Evolutionary conservation across 306 rosid genomes (phyloP), one percentile per base, ranked within the genome.

Genomic region (Alnus rubra): DNA sequence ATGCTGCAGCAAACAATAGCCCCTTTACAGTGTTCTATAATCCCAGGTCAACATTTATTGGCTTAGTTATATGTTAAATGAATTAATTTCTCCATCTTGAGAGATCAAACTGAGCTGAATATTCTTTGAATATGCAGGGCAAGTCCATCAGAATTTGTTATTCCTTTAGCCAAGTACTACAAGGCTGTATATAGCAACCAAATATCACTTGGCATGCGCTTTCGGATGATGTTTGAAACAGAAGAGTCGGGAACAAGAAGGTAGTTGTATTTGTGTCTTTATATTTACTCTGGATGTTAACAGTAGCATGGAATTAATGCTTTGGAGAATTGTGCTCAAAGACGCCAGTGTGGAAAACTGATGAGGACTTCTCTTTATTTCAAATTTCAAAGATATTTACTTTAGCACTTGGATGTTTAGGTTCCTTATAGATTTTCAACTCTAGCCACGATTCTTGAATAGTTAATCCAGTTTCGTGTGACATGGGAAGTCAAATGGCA

Each of bases 161-260:
- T 95, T 84, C 99, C 99, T 76, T 81, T 95, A 63, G 98, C 99
- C 44, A 95, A 95, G 88, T 95, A 91, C 87, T 91, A 95, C 89
- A 95, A 92, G 90, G 93, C 99, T 45, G 97, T 89, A n/a, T 93
- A 84, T 87, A 91, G 93, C 78, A 93, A 89, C 79, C 99, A 93
- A 81, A 78, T 92, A 76, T 93, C 98, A 13, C 91, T 90, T 53
- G 99, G 99, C 74, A 95, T 95, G 99, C 96, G 99, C 8, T 95
- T 95, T 48, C 88, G 98, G 48, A 95, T 95, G 99, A 93, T 95
- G 94, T 93, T 95, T 59, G 99, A 95, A 82, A 91, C 99, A 50
- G 99, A 95, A 78, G 99, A 95, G 77, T 95, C 99, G 0, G 98
- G 98, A 85, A 93, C 98, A 70, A 88, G 98, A 90, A 95, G 98